Percentiles rank a stretch among this genome's conserved stretches.
Evolutionary conservation across 352 stramenopile genomes (phyloP).

Genomic region (Phytophthora hibernalis): DNA sequence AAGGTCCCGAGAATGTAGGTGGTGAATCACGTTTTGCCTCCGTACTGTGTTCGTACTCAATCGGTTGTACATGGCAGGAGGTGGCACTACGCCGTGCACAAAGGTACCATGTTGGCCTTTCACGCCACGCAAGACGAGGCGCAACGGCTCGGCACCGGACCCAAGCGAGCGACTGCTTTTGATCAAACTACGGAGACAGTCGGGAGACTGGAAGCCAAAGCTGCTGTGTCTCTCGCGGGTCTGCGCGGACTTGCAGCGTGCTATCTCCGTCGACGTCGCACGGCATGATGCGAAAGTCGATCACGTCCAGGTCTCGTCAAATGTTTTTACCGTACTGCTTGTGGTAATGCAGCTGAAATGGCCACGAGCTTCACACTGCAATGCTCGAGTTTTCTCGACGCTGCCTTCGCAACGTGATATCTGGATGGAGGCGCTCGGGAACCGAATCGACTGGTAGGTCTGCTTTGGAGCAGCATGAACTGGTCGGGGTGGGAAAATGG

Average conservation of each 20-base stretch:
- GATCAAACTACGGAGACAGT: constrained; percentile 38
- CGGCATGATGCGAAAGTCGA: no score
- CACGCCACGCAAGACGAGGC: constrained; percentile 66
- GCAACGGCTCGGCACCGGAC: constrained; percentile 42
- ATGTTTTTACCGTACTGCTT: constrained; percentile 33
- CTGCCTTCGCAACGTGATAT: constrained; percentile 45
- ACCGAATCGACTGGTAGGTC: constrained; percentile 43
- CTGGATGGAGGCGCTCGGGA: constrained; percentile 50
- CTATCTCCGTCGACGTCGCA: no score
- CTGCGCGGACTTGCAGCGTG: no score
- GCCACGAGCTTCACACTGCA: constrained; percentile 15
- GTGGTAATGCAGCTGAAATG: neutral
- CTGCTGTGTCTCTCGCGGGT: constrained; percentile 74
- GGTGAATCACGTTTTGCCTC: neutral
- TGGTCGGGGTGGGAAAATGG: constrained; percentile 63
- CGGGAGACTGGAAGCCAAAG: constrained; percentile 58
- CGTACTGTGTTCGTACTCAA: neutral
- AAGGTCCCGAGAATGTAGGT: constrained; percentile 57
- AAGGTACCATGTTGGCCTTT: constrained; percentile 79
- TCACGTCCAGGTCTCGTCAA: no score
- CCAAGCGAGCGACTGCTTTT: constrained; percentile 55
- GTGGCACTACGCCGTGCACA: constrained; percentile 75
- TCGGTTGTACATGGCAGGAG: constrained; percentile 43
- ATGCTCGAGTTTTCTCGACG: constrained; percentile 52
- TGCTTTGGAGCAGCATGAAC: constrained; percentile 60